phyloP scores from a whole-genome alignment of 139 green algal species.

The Chlamydomonas urium region DNA sequence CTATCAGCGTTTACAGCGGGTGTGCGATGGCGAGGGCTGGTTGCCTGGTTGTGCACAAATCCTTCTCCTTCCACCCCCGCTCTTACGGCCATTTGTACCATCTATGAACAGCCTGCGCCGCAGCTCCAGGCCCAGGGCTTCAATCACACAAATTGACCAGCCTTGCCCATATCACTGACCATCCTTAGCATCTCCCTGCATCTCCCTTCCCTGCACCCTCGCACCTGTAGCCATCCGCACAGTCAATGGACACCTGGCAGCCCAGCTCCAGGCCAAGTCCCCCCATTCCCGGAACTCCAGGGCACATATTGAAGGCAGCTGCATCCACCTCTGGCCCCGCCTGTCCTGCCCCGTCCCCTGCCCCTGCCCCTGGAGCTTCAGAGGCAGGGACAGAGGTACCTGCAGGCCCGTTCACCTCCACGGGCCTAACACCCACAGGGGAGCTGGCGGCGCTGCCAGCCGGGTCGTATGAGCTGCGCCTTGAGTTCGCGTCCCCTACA shows the following conservation, averaged over 20 bases:
- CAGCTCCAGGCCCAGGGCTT: not conserved
- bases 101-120: not conserved
- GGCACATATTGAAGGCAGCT: too few species aligned
- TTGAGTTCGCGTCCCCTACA: too few species aligned
- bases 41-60: not conserved
- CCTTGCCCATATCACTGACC: not conserved
- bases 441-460: not conserved
- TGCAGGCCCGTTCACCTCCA: too few species aligned
- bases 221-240: not conserved
- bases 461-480: not conserved
- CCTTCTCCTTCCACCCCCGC: not conserved
- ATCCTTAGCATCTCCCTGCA: not conserved
- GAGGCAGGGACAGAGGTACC: too few species aligned
- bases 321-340: not conserved
- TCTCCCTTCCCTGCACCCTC: not conserved
- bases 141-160: not conserved
- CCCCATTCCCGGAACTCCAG: not conserved
- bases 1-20: too few species aligned
- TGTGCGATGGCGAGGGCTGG: too few species aligned
- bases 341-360: not conserved
- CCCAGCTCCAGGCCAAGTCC: not conserved
- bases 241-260: not conserved
- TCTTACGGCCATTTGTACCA: too few species aligned
- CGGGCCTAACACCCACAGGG: too few species aligned
- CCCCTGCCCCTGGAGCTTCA: too few species aligned